Percentiles rank a stretch among this genome's conserved stretches.
Evolutionary conservation across 2,329 filamentous ascomycete species (phyloP).

Genomic region (Diaporthe citriasiana): DNA sequence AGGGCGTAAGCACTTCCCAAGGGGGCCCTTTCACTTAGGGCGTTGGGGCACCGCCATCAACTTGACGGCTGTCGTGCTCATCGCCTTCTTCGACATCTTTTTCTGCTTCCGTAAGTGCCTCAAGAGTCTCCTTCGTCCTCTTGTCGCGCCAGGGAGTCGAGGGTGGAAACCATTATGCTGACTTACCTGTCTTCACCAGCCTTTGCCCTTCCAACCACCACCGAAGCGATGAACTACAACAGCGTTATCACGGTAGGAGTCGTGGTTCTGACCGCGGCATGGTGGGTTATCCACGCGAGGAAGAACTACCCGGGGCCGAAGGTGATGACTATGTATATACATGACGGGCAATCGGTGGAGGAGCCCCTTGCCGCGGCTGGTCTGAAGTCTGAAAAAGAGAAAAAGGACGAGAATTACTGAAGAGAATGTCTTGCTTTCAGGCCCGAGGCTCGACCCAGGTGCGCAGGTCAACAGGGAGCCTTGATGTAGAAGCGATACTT

Average conservation of each 20-base stretch:
- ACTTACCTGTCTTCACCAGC: slow-evolving; percentile 48
- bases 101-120: slow-evolving; percentile 69
- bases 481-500: not conserved
- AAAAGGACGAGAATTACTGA: not conserved
- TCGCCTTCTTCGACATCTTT: slow-evolving; percentile 69
- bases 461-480: not conserved
- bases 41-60: slow-evolving; percentile 65
- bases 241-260: slow-evolving; percentile 67
- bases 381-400: slow-evolving; percentile 30
- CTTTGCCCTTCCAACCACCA: slow-evolving; percentile 57
- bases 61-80: slow-evolving; percentile 63
- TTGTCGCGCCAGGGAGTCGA: too few species aligned
- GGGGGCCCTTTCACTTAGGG: slow-evolving; percentile 68
- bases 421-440: not conserved
- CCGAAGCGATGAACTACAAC: slow-evolving; percentile 66
- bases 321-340: slow-evolving; percentile 61
- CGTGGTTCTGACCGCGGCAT: slow-evolving; percentile 60
- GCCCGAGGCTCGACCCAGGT: not conserved
- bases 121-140: accelerated
- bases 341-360: slow-evolving; percentile 44
- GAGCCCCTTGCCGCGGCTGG: slow-evolving; percentile 39
- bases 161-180: not conserved
- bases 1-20: slow-evolving; percentile 63
- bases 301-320: slow-evolving; percentile 66
- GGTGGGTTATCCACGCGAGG: slow-evolving; percentile 65